phyloP scores from a whole-genome alignment of 2,329 filamentous ascomycete species.

The Mycosphaerella arachidis region DNA sequence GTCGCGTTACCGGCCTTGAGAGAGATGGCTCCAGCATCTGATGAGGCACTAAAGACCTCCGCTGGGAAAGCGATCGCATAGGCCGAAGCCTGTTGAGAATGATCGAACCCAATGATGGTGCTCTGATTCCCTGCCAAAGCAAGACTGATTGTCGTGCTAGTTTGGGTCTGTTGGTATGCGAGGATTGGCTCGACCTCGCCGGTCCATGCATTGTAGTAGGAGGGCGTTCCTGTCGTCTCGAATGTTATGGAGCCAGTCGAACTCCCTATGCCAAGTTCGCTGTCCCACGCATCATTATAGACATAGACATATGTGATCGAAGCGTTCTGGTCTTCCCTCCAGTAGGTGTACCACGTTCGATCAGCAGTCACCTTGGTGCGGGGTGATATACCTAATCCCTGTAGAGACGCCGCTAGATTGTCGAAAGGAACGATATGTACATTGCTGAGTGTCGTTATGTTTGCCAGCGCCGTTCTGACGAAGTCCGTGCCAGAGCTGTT shows the following conservation, averaged over 20 bases:
- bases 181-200: slow-evolving; percentile 34
- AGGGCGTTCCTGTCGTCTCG: slow-evolving; percentile 33
- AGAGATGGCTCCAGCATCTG: not conserved
- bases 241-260: slow-evolving; percentile 29
- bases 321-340: slow-evolving; percentile 30
- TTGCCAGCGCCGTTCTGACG: slow-evolving; percentile 23
- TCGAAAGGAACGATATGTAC: slow-evolving; percentile 34
- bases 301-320: slow-evolving; percentile 38
- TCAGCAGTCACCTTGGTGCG: slow-evolving; percentile 24
- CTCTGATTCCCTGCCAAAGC: slow-evolving; percentile 39
- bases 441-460: slow-evolving; percentile 30
- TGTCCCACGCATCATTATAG: slow-evolving; percentile 37
- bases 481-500: slow-evolving; percentile 9
- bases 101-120: slow-evolving; percentile 37
- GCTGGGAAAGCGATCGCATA: slow-evolving; percentile 7
- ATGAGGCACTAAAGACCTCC: slow-evolving; percentile 6
- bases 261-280: slow-evolving; percentile 16
- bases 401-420: slow-evolving; percentile 32
- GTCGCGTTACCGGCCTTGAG: slow-evolving; percentile 8
- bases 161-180: slow-evolving; percentile 30
- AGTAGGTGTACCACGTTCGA: slow-evolving; percentile 36
- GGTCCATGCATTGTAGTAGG: slow-evolving; percentile 42
- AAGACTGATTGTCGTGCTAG: slow-evolving; percentile 33
- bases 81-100: slow-evolving; percentile 1
- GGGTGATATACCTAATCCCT: slow-evolving; percentile 32